Conservation (phyloP, 2,329 filamentous ascomycete species). For the Aspergillus tanneri region DNA sequence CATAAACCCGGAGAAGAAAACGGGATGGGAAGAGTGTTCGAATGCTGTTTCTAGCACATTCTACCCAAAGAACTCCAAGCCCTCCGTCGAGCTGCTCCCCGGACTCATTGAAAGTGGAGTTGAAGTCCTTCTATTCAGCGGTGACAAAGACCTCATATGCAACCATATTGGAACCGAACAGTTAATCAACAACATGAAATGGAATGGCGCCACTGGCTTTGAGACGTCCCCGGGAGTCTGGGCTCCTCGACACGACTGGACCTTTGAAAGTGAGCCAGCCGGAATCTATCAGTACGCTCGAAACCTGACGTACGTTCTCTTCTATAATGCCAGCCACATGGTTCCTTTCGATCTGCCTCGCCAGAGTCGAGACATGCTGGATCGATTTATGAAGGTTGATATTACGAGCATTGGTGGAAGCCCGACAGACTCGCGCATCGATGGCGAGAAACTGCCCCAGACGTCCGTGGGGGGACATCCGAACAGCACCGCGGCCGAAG, state of each 20-base stretch:
- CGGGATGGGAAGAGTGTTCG: constrained; percentile 89
- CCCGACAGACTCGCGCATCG: constrained; percentile 75
- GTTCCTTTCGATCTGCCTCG: constrained; percentile 91
- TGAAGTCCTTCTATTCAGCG: constrained; percentile 83
- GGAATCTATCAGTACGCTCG: constrained; percentile 93
- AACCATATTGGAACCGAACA: constrained; percentile 94
- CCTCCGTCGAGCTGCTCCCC: constrained; percentile 73
- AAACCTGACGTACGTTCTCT: constrained; percentile 92
- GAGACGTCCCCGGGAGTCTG: constrained; percentile 81
- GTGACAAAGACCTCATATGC: constrained; percentile 91
- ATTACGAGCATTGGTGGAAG: constrained; percentile 81
- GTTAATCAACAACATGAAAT: constrained; percentile 84
- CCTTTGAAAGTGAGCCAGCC: constrained; percentile 81
- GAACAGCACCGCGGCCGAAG: constrained; percentile 65
- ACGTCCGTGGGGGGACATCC: constrained; percentile 74
- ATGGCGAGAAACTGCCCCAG: constrained; percentile 77
- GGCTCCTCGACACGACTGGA: constrained; percentile 92
- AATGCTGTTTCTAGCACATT: constrained; percentile 75
- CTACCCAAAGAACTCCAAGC: constrained; percentile 65
- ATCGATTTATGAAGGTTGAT: constrained; percentile 92
- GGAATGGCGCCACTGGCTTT: constrained; percentile 90
- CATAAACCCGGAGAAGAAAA: constrained; percentile 74
- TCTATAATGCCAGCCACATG: constrained; percentile 97
- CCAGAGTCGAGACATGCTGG: constrained; percentile 89
- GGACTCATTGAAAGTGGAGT: constrained; percentile 70